A percentile compares a stretch with the other conserved stretches of the same genome.
Evolutionary conservation across 176 grass and related monocot genomes (phyloP).

Genomic region (Panicum miliaceum): DNA sequence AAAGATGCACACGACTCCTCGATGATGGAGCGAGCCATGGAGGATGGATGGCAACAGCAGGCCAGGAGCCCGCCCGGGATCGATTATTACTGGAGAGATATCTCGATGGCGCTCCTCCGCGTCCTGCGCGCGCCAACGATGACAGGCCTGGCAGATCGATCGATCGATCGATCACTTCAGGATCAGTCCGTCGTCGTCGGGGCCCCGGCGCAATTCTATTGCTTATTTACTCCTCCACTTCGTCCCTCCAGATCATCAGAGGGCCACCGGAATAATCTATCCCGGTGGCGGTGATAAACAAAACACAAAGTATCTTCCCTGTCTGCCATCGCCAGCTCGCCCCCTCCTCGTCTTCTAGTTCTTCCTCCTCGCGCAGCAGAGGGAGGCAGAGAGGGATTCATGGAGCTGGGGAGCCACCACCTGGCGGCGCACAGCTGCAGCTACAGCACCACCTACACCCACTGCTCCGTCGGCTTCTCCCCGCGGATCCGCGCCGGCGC

Average conservation of each 20-base stretch:
- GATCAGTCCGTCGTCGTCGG: background rate
- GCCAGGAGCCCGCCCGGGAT: no score
- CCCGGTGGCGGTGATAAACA: background rate
- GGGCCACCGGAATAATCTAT: background rate
- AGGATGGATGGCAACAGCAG: no score
- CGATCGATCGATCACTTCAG: no score
- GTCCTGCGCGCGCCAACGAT: background rate
- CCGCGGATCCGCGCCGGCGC: background rate
- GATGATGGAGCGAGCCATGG: no score
- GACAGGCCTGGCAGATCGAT: no score
- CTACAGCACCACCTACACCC: conserved; percentile 36
- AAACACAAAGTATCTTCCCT: background rate
- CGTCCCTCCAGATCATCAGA: background rate
- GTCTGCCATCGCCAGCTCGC: background rate
- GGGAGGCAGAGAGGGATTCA: background rate
- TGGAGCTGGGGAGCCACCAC: conserved; percentile 34
- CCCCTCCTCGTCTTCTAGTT: background rate
- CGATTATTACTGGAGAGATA: no score
- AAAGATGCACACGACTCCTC: no score
- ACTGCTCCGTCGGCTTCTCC: conserved; percentile 45
- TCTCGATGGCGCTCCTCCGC: no score
- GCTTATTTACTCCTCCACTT: background rate
- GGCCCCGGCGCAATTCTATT: background rate
- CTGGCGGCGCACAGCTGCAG: conserved; percentile 7
- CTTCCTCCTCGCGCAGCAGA: background rate